Conservation (phyloP, 2,329 filamentous ascomycete genomes). For the Hymenoscyphus albidus region DNA sequence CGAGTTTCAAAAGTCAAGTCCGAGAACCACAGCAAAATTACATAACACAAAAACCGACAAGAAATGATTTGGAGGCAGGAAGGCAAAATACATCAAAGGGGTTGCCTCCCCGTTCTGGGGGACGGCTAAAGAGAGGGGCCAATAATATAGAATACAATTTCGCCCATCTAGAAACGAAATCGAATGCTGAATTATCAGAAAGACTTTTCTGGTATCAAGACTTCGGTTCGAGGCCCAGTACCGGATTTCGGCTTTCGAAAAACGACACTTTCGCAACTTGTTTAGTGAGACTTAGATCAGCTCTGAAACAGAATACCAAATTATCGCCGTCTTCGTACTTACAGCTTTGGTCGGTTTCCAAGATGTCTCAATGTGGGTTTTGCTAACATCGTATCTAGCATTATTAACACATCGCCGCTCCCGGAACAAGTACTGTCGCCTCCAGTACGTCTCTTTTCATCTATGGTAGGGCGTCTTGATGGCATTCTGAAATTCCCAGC, state of each 20-base stretch:
- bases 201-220: constrained; percentile 19
- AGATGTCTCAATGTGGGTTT: background rate
- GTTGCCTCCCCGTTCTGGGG: constrained; percentile 5
- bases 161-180: constrained; percentile 11
- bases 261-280: constrained; percentile 12
- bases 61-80: constrained; percentile 14
- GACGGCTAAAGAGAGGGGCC: constrained; percentile 11
- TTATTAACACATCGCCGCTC: constrained; percentile 14
- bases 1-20: constrained; percentile 9
- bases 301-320: constrained; percentile 8
- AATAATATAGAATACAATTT: constrained; percentile 11
- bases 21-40: constrained; percentile 10
- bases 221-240: constrained; percentile 6
- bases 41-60: background rate
- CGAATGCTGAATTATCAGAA: constrained; percentile 9
- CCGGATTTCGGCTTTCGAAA: constrained; percentile 8
- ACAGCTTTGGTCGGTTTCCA: constrained; percentile 12
- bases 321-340: constrained; percentile 9
- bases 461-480: constrained; percentile 4
- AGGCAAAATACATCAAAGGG: background rate
- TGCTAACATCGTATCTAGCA: constrained; percentile 1
- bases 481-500: constrained; percentile 12
- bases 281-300: constrained; percentile 11
- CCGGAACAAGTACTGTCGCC: constrained; percentile 10
- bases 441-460: constrained; percentile 7